Conservation (phyloP, 1,284 basidiomycete species). For the Boletus semigastroideus region DNA sequence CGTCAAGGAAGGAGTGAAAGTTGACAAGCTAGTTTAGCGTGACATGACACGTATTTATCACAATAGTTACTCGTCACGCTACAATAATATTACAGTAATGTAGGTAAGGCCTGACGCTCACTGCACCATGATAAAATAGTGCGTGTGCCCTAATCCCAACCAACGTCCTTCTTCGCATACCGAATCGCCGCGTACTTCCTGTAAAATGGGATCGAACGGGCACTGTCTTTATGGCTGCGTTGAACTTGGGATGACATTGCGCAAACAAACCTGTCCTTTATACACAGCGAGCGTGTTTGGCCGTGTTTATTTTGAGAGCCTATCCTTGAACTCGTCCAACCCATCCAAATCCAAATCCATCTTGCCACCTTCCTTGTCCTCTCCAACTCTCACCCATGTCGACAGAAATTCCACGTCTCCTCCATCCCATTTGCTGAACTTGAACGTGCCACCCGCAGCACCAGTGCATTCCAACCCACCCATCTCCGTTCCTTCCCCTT, state of each 20-base stretch:
- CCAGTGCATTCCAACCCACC: conserved; percentile 65
- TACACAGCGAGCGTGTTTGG: conserved; percentile 23
- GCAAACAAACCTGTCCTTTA: conserved; percentile 5
- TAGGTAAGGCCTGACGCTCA: conserved; percentile 77
- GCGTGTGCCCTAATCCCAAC: conserved; percentile 62
- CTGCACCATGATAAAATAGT: conserved; percentile 49
- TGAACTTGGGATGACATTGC: conserved; percentile 11
- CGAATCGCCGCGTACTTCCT: conserved; percentile 68
- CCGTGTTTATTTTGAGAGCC: conserved; percentile 45
- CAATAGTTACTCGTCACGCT: conserved; percentile 7
- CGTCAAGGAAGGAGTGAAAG: conserved; percentile 25
- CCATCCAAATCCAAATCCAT: conserved; percentile 32
- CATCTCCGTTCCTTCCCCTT: conserved; percentile 56
- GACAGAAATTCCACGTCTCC: conserved; percentile 68
- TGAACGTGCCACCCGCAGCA: conserved; percentile 50
- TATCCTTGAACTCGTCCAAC: conserved; percentile 46
- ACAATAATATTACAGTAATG: conserved; percentile 33
- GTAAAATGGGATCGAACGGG: conserved; percentile 48
- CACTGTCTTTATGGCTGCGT: conserved; percentile 78
- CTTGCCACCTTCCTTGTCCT: conserved; percentile 26
- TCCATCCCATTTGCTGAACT: conserved; percentile 77
- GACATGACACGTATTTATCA: conserved; percentile 21
- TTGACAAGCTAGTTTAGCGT: conserved; percentile 11
- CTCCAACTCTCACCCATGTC: conserved; percentile 50
- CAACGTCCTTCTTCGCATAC: conserved; percentile 63